Evolutionary conservation across 768 basidiomycete species (phyloP).

Genomic region (Suillus weaverae): DNA sequence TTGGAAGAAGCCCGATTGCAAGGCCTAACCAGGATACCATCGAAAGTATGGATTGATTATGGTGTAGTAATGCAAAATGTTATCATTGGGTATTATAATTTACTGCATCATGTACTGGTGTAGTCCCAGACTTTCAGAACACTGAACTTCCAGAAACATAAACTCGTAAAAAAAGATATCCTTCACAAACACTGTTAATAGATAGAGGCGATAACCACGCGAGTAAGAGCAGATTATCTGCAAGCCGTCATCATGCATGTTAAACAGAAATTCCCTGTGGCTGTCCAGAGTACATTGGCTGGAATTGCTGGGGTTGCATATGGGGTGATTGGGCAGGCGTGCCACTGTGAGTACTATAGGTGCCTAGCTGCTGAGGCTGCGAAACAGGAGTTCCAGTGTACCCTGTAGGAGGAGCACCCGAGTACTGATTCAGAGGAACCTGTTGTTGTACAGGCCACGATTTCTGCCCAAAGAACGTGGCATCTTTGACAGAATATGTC

Average conservation of each 20-base stretch:
- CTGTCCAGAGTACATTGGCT: background rate
- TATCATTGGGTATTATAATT: background rate
- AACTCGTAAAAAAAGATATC: background rate
- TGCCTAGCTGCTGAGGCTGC: conserved; percentile 4
- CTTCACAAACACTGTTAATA: background rate
- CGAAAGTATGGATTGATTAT: background rate
- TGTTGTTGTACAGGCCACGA: conserved; percentile 11
- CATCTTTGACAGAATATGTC: conserved; percentile 34
- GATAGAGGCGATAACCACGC: background rate
- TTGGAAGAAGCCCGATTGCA: background rate
- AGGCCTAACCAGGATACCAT: background rate
- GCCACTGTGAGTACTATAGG: background rate
- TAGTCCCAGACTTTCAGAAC: background rate
- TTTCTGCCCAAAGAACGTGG: conserved; percentile 19
- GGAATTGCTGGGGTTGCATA: background rate
- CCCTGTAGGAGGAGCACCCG: conserved; percentile 8
- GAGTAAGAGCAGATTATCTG: background rate
- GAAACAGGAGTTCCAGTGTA: conserved; percentile 5
- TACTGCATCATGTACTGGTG: background rate
- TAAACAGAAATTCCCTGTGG: background rate
- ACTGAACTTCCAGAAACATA: background rate
- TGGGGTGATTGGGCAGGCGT: background rate
- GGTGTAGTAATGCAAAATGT: background rate
- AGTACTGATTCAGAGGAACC: conserved; percentile 20
- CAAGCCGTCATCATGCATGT: background rate